Evolutionary conservation across 495 filamentous ascomycete genomes (phyloP).

Genomic region (Daldinia caldariorum): DNA sequence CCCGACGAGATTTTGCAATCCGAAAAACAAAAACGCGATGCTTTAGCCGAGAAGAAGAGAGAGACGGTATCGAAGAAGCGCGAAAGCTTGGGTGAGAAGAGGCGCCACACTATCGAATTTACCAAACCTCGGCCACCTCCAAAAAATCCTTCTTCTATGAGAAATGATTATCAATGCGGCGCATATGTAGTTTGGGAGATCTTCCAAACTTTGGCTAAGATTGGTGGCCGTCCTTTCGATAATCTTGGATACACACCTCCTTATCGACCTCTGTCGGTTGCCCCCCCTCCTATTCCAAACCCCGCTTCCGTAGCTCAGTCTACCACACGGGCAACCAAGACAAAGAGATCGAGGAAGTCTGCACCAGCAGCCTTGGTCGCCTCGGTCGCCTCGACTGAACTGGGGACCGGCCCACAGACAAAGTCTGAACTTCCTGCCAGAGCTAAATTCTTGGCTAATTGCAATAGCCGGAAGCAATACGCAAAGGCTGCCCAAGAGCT

Average conservation of each 20-base stretch:
- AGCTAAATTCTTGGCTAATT: slow-evolving; percentile 25
- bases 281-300: slow-evolving; percentile 46
- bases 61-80: slow-evolving; percentile 42
- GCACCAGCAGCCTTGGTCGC: slow-evolving; percentile 34
- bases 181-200: slow-evolving; percentile 50
- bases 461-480: slow-evolving; percentile 38
- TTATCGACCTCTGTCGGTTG: slow-evolving; percentile 17
- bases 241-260: slow-evolving; percentile 43
- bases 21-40: slow-evolving; percentile 48
- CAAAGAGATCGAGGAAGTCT: slow-evolving; percentile 46
- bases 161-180: slow-evolving; percentile 48
- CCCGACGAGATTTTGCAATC: slow-evolving; percentile 50
- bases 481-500: slow-evolving; percentile 40
- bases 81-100: slow-evolving; percentile 44
- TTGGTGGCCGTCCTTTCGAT: slow-evolving; percentile 46
- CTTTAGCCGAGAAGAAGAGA: slow-evolving; percentile 46
- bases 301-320: slow-evolving; percentile 17
- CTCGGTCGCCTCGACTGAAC: neutral
- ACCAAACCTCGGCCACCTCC: slow-evolving; percentile 44
- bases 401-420: neutral
- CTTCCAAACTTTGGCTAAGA: slow-evolving; percentile 46
- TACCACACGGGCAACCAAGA: slow-evolving; percentile 25
- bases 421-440: slow-evolving; percentile 5
- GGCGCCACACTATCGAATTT: slow-evolving; percentile 32
- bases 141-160: slow-evolving; percentile 47